Evolutionary conservation across 1,139 yeast species (phyloP), one percentile per base, ranked within the genome.

Genomic region (Taphrina pruni): DNA sequence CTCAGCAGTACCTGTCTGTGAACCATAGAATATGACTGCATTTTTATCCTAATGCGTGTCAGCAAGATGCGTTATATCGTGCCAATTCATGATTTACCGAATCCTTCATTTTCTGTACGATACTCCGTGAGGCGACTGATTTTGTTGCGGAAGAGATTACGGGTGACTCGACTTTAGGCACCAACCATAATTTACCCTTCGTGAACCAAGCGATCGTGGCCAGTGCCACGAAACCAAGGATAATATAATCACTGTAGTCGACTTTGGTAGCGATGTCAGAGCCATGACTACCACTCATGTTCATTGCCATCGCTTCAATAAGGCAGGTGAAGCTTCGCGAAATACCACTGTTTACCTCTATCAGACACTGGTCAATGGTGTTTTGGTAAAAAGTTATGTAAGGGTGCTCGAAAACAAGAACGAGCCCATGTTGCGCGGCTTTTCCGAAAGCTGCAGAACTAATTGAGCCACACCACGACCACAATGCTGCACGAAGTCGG

Each of bases 1-100:
- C 80, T 94, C 99, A 62, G 99, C 97, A n/a, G 99, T 94, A 73
- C 99, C 99, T 12, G 99, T 95, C 80, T 94, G 99, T 6, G 99
- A 93, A 6, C 97, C 98, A 77, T 85, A 95, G 73, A 94, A 85
- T n/a, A 94, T 87, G 54, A 89, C 82, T 64, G 90, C 88, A 74
- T 89, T 88, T 79, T 94, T 93, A 72, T 85, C 38, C 67, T 64
- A 26, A 14, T 83, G 54, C 6, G 36, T 35, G n/a, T 50, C 20
- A 21, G 36, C 5, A 50, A 21, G 36, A 17, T 55, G 51, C n/a
- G 21, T 32, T 38, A 12, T 32, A 4, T 26, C 32, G 32, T 26
- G 32, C 32, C 32, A 17, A 41, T 32, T 2, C 17, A 2, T 1
- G 4, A 36, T 9, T 50, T 55, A 65, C 72, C 75, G 88, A 87